Evolutionary conservation across 208 protist genomes (phyloP).

Genomic region (Spironucleus salmonicida): DNA sequence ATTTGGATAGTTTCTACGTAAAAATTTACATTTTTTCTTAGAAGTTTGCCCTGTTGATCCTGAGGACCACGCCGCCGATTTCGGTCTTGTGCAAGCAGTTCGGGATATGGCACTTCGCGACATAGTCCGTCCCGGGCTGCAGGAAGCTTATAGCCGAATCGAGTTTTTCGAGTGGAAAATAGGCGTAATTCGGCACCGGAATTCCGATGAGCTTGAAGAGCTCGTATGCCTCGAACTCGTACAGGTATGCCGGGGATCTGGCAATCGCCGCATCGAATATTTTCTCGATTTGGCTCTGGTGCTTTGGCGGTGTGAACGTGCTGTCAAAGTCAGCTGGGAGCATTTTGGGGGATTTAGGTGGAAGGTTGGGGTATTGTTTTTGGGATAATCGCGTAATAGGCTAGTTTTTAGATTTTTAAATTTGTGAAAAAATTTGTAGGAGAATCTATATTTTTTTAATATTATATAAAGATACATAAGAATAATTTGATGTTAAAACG

Average conservation of each 20-base stretch:
- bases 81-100: slow-evolving; percentile 27
- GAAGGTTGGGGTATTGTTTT: no score
- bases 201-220: not conserved
- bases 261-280: no score
- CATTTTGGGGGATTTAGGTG: no score
- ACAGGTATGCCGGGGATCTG: not conserved
- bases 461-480: no score
- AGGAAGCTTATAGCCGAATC: not conserved
- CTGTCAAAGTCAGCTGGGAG: no score
- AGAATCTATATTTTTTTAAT: no score
- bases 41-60: not conserved
- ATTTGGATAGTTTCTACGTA: not conserved
- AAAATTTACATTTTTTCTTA: not conserved
- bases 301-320: no score
- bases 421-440: no score
- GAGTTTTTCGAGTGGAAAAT: not conserved
- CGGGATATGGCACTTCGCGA: slow-evolving; percentile 10
- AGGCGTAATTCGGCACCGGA: not conserved
- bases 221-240: slow-evolving; percentile 21
- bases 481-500: no score
- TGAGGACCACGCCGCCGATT: slow-evolving; percentile 12
- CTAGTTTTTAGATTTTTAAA: no score
- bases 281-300: no score
- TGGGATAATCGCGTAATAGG: no score
- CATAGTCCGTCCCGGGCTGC: slow-evolving; percentile 4